phyloP scores from a whole-genome alignment of 2,329 filamentous ascomycete genomes.

The Delphinella strobiligena region DNA sequence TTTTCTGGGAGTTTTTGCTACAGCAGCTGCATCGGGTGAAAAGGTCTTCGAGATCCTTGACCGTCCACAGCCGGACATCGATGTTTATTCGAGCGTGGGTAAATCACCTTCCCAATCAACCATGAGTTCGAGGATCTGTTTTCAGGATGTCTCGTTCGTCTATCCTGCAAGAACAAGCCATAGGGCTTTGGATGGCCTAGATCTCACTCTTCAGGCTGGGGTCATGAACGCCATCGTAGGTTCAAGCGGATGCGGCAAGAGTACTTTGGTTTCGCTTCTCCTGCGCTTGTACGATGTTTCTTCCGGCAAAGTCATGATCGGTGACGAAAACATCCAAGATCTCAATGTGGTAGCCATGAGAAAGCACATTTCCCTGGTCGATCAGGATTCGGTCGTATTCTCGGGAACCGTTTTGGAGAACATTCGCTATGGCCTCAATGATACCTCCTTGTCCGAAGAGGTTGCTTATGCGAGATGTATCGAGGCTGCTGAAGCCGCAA shows the following conservation, averaged over 20 bases:
- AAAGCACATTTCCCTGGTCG: constrained; percentile 30
- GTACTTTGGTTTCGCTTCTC: constrained; percentile 31
- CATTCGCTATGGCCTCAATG: constrained; percentile 26
- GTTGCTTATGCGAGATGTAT: constrained; percentile 15
- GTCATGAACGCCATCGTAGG: constrained; percentile 35
- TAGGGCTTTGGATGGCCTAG: constrained; percentile 26
- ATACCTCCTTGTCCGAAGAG: constrained; percentile 13
- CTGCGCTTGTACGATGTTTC: constrained; percentile 31
- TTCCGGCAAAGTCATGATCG: constrained; percentile 26
- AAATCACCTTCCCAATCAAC: constrained; percentile 2
- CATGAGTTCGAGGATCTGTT: constrained; percentile 19
- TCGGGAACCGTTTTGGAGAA: constrained; percentile 33
- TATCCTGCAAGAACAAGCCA: constrained; percentile 32
- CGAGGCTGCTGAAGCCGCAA: constrained; percentile 25
- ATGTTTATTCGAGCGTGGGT: constrained; percentile 25
- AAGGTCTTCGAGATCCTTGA: constrained; percentile 34
- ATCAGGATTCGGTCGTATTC: constrained; percentile 35
- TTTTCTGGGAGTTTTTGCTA: constrained; percentile 43
- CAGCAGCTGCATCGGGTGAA: constrained; percentile 40
- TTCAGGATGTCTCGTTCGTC: constrained; percentile 29
- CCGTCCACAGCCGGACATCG: constrained; percentile 24
- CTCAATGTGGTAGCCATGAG: constrained; percentile 25
- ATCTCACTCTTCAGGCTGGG: constrained; percentile 24
- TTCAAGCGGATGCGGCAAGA: constrained; percentile 32
- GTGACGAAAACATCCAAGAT: constrained; percentile 26